Base-by-base conservation (phyloP, 169 alveolate genomes). In the Sarcocystis neurona region DNA sequence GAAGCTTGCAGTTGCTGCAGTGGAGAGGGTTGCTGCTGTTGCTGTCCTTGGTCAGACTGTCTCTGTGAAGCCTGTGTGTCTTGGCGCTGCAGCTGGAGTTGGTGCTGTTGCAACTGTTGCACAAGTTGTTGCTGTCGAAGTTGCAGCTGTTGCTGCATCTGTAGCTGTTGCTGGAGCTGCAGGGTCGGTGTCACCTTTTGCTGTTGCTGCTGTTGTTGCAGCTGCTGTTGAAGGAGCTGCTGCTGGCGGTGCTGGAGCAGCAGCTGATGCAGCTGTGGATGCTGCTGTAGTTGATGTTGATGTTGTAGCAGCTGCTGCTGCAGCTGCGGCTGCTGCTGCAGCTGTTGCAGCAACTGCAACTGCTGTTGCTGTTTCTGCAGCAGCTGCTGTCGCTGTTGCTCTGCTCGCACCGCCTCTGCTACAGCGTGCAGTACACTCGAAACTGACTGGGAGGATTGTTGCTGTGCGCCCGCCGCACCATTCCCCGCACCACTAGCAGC, bases 351-450 rank as follows among this genome's bases (percentile, higher is more conserved):
- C 8, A 63, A 41, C 8, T 30, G 75, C 75, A 30, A 41, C 27
- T 30, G 75, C 75, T 63, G 75, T n/a, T 63, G 75, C 75, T 63
- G 75, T 15, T 63, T 63, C 75, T 63, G 75, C 75, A 63, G 43
- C 75, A 63, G 41, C 43, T 63, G 75, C 43, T 63, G 75, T 63
- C 75, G 27, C 75, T 63, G 75, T 43, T 63, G 75, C 43, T 63
- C 75, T 1, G 75, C 75, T 43, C 75, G 75, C 3, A 63, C 75
- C 44, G 75, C 75, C 4, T 63, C 75, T 15, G 75, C 75, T 4
- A 63, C 75, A 3, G 75, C 75, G 4, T 63, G 75, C 10, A 63
- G 75, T 43, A 63, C 32, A 1, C 44, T 43, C 5, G 44, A 30
- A 8, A 63, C 37, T 37, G 32, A 4, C 75, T 63, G 75, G 2